Percentiles rank a stretch among this genome's conserved stretches.
phyloP scores from a whole-genome alignment of 1,284 basidiomycete genomes.

The Ganoderma boninense region DNA sequence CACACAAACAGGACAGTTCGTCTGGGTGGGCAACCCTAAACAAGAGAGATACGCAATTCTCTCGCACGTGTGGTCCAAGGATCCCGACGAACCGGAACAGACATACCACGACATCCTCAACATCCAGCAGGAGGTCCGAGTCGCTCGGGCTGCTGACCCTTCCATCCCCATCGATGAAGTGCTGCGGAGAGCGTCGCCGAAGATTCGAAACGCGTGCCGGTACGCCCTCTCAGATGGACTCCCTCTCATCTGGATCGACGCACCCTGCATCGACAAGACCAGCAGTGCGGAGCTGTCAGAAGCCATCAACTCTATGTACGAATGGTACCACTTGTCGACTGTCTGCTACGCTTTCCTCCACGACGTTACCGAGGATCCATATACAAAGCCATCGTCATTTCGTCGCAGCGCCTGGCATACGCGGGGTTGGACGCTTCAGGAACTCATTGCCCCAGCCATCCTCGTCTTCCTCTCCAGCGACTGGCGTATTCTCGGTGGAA shows the following conservation, averaged over 20 bases:
- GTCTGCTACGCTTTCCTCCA: conserved; percentile 12
- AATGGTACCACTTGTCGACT: conserved; percentile 5
- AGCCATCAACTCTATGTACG: conserved; percentile 18
- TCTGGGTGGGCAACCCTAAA: background rate
- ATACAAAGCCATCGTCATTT: background rate
- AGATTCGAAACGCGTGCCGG: background rate
- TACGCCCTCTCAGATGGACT: conserved; percentile 4
- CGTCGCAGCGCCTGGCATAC: background rate
- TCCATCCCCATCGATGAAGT: background rate
- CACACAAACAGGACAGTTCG: background rate
- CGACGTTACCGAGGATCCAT: conserved; percentile 8
- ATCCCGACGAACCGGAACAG: background rate
- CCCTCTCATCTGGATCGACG: conserved; percentile 1
- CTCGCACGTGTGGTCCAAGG: conserved; percentile 5
- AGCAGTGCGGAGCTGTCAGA: conserved; percentile 12
- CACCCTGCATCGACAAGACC: conserved; percentile 16
- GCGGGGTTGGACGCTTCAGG: conserved; percentile 16
- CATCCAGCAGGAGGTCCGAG: background rate
- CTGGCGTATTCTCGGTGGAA: conserved; percentile 6
- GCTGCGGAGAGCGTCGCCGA: background rate
- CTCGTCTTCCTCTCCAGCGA: conserved; percentile 3
- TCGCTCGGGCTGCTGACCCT: background rate
- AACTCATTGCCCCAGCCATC: conserved; percentile 1
- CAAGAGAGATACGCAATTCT: background rate
- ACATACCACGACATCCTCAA: conserved; percentile 6